phyloP scores from a whole-genome alignment of 768 basidiomycete genomes.

The Holtermanniella nyarrowii region DNA sequence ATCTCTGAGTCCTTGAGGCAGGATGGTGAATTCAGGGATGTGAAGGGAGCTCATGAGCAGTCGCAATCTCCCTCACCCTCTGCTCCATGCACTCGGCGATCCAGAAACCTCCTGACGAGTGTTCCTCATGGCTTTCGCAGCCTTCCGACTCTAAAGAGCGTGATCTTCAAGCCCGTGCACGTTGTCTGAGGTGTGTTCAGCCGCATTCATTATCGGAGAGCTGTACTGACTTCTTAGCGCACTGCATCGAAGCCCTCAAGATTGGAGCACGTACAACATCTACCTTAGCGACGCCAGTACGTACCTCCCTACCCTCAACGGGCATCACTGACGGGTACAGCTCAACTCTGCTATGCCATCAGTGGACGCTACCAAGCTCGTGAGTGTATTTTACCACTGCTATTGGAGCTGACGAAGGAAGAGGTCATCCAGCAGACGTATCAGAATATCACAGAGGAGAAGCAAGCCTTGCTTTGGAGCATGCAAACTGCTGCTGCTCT shows the following conservation, averaged over 20 bases:
- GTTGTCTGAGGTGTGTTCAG: neutral
- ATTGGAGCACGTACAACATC: neutral
- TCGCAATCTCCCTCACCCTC: neutral
- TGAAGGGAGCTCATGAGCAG: neutral
- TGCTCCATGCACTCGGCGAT: neutral
- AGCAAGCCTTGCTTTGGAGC: neutral
- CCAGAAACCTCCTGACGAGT: neutral
- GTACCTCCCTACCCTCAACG: no score
- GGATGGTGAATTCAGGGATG: neutral
- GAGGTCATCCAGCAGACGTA: neutral
- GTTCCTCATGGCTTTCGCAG: neutral
- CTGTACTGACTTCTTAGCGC: neutral
- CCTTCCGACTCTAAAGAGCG: neutral
- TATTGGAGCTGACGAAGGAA: neutral
- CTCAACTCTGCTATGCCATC: neutral
- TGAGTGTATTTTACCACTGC: neutral
- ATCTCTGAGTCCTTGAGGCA: no score
- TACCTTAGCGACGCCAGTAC: neutral
- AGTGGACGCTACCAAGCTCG: neutral
- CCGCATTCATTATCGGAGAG: no score
- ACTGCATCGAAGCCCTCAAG: neutral
- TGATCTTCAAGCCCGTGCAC: neutral
- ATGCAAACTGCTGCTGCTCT: neutral
- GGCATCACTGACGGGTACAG: no score
- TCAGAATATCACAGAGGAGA: neutral